A percentile compares a stretch with the other conserved stretches of the same genome.
Conservation (phyloP, 139 green algal species). For the Gonium pectorale region DNA sequence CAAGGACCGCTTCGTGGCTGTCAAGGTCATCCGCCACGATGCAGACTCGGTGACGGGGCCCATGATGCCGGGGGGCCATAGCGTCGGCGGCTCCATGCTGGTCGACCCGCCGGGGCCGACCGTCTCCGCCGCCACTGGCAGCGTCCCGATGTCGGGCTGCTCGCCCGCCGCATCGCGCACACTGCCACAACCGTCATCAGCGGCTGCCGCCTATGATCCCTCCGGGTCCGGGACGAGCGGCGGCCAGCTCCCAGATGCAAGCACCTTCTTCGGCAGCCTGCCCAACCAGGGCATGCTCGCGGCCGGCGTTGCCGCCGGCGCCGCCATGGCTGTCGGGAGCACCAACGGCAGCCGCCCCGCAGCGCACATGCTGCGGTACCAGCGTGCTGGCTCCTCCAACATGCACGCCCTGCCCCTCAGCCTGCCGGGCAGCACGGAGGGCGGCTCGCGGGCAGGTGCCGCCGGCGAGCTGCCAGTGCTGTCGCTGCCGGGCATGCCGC, state of each 20-base stretch:
- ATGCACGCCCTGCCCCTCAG: not conserved
- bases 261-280: not conserved
- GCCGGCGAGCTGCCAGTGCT: not conserved
- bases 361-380: slow-evolving; percentile 13
- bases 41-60: no score
- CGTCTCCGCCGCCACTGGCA: no score
- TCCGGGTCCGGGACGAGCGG: not conserved
- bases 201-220: no score
- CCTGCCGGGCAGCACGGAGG: not conserved
- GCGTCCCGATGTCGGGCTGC: no score
- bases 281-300: no score
- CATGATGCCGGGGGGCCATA: not conserved
- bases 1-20: slow-evolving; percentile 20
- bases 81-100: not conserved
- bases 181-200: no score
- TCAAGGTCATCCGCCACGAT: slow-evolving; percentile 39
- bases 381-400: slow-evolving; percentile 34
- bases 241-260: not conserved
- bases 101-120: no score
- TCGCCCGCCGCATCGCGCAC: no score
- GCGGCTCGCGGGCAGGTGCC: not conserved
- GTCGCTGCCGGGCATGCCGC: slow-evolving; percentile 7
- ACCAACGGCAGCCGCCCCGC: not conserved
- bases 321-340: not conserved
- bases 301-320: not conserved